Base-by-base conservation (phyloP, 305 asterid genomes). In the Solanum aculeatissimum region DNA sequence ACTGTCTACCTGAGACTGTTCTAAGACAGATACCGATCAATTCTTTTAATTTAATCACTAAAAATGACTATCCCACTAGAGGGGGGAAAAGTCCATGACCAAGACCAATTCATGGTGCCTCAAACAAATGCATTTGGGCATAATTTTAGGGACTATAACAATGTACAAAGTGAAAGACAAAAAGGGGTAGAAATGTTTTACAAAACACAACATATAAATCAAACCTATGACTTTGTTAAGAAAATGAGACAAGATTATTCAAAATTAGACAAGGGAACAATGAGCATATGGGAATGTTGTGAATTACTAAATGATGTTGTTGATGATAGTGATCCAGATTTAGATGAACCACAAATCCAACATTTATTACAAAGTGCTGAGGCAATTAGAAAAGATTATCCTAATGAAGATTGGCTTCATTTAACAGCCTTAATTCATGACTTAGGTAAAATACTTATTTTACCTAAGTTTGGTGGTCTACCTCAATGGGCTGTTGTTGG, bases 401-500 rank as follows among this genome's bases (percentile, higher is more conserved):
- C 98, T 9, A 71, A 91, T 60, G 89, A 94, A 82, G 96, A 92
- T 85, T 94, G 98, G 97, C 29, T 94, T 85, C 97, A 93, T 84
- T 88, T 94, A 85, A 92, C 96, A 5, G 96, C 91, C 72, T 96
- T 93, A 3, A 93, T 94, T 87, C 79, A 71, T 92, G 98, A 95
- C 83, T 95, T 95, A 23, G 98, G 98, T 29, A 95, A 95, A 85
- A 97, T 95, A 93, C 47, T 85, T 84, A 55, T 69, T 68, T 42
- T 55, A 72, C 27, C 81, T 70, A 77, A 77, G 47, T 95, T 94
- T 40, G 98, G 98, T 66, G 90, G 47, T 49, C 87, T 95, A 6
- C 94, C 98, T 43, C 98, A 95, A 84, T 95, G 98, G 98, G 98
- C 98, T 60, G 97, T 93, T 84, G 98, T 95, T 25, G 98, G 97